Evolutionary conservation across 306 rosid genomes (phyloP).

Genomic region (Fagus sylvatica): DNA sequence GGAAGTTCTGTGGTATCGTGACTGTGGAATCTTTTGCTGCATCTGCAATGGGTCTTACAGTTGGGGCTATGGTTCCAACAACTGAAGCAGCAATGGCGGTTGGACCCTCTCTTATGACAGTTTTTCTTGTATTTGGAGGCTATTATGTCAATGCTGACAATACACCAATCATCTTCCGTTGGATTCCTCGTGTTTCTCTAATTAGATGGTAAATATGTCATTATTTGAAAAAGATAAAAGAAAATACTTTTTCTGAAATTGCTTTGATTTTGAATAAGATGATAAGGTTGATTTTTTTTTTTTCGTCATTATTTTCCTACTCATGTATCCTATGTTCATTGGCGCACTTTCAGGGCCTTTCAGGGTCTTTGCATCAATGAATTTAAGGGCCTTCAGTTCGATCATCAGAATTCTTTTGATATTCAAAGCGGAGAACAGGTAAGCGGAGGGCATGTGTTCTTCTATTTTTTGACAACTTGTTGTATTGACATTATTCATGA

Average conservation of each 20-base stretch:
- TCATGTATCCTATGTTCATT: constrained; percentile 22
- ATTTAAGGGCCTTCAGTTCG: constrained; percentile 82
- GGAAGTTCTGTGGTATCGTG: constrained; percentile 86
- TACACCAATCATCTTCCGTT: constrained; percentile 87
- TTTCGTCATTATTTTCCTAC: constrained; percentile 2
- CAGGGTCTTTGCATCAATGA: constrained; percentile 95
- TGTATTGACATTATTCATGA: too few relatives aligned
- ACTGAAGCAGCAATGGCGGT: constrained; percentile 96
- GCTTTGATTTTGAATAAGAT: not conserved
- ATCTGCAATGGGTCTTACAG: constrained; percentile 96
- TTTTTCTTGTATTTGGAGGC: constrained; percentile 91
- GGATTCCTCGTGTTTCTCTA: constrained; percentile 90
- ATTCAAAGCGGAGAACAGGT: constrained; percentile 94
- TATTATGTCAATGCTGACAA: constrained; percentile 84
- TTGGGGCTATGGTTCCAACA: constrained; percentile 96
- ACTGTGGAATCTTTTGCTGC: constrained; percentile 91
- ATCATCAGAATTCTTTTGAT: constrained; percentile 78
- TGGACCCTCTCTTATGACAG: constrained; percentile 94
- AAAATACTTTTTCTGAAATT: not conserved
- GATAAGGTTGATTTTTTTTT: constrained; percentile 10
- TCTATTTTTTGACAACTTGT: not conserved
- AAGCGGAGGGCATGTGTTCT: constrained; percentile 24
- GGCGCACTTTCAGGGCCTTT: constrained; percentile 76
- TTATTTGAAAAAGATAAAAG: constrained; percentile 14
- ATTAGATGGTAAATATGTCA: constrained; percentile 72